These are phyloP conservation scores for Pinus taeda DNA, from an alignment of 75 land plant genomes.

Conservation along the genomic window DNA sequence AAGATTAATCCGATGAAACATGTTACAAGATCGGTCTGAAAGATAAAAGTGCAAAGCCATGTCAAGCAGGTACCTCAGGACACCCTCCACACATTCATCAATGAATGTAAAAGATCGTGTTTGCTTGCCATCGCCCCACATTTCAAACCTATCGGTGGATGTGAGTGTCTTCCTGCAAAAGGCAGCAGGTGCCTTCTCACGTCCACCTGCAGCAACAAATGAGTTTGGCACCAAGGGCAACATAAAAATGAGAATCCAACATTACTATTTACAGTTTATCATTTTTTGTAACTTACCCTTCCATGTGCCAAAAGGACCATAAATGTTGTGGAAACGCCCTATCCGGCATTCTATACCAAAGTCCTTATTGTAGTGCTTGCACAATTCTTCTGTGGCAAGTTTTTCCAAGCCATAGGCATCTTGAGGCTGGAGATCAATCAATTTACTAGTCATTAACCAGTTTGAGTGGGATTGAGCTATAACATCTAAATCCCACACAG, in stretches of 20 bases:
- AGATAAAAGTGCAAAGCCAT: background rate
- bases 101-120: conserved; percentile 97
- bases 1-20: background rate
- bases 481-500: background rate
- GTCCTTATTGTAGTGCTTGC: conserved; percentile 95
- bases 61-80: conserved; percentile 58
- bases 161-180: conserved; percentile 92
- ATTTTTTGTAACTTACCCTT: conserved; percentile 47
- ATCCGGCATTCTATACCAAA: conserved; percentile 87
- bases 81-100: conserved; percentile 99
- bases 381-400: conserved; percentile 79
- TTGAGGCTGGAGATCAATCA: conserved; percentile 65
- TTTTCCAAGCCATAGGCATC: conserved; percentile 96
- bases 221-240: conserved; percentile 9
- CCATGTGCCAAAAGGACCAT: conserved; percentile 96
- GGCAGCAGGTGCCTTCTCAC: conserved; percentile 98
- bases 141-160: conserved; percentile 80
- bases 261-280: background rate
- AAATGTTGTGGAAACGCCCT: conserved; percentile 92
- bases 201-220: conserved; percentile 65
- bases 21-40: background rate
- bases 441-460: background rate
- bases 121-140: conserved; percentile 98
- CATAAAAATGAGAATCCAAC: background rate
- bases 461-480: background rate